Evolutionary conservation across 2,329 filamentous ascomycete genomes (phyloP), one percentile per base, ranked within the genome.

Genomic region (Cercospora sp.): DNA sequence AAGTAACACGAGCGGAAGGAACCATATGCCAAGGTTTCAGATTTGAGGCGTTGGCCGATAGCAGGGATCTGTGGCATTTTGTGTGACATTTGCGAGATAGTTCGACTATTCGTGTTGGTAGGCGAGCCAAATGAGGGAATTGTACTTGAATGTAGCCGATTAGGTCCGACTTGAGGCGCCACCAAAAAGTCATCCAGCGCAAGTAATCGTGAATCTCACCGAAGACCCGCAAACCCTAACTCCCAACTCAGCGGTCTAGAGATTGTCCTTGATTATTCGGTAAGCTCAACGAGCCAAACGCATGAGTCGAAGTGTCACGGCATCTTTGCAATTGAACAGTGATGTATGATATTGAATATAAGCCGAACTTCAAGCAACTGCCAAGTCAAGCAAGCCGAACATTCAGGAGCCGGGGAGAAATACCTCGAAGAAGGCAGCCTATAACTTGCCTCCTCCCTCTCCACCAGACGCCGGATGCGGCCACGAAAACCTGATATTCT

Each of bases 401-500:
- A 16, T n/a, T 12, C 18, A 20, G 18, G 13, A 18, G 10, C 48
- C 16, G 13, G 48, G 10, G 7, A 53, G 13, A 12, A 26, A 2
- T 53, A 53, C 5, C 48, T 53, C 48, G 20, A 20, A 20, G 48
- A 10, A 31, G 10, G 26, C 5, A 18, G 16, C 12, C 63, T 55
- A 67, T 18, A 67, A 55, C 42, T 67, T 67, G 8, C 36, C 64
- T 16, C 16, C 33, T 36, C 55, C 55, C n/a, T 36, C 55, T 31
- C 33, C 48, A 16, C 26, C 48, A 13, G 10, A 16, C 48, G 30
- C 57, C n/a, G 67, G 67, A 57, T 69, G 62, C 12, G 70, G 70
- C 70, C 69, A 71, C 42, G 65, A 68, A 60, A 75, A 75, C 28
- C 73, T 67, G 57, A 75, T 69, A 53, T 71, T 75, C 28, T 68